These are phyloP conservation scores for Buddleja alternifolia DNA, from an alignment of 257 asterid species.

Conservation along the genomic window DNA sequence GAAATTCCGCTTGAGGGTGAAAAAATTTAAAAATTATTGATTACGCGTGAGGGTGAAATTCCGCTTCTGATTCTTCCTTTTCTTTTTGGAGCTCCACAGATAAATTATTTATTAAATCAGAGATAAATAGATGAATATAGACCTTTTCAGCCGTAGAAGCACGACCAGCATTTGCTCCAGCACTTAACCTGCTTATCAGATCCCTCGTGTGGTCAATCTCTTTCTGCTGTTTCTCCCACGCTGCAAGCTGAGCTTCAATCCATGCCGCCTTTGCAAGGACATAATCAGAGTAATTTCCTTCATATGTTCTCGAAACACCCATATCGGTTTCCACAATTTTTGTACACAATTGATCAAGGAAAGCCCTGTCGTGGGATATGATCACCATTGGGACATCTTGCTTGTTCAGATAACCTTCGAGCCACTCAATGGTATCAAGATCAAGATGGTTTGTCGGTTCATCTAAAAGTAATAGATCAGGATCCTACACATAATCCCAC, in stretches of 20 bases:
- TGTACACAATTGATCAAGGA: slow-evolving; percentile 93
- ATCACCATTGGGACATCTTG: slow-evolving; percentile 99
- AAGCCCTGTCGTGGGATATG: slow-evolving; percentile 97
- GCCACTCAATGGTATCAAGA: slow-evolving; percentile 98
- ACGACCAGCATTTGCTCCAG: slow-evolving; percentile 98
- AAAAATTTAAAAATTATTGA: too few species aligned
- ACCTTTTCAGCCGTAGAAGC: slow-evolving; percentile 99
- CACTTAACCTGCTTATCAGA: slow-evolving; percentile 79
- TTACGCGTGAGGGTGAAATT: background rate
- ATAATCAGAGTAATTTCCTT: slow-evolving; percentile 86
- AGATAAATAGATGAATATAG: background rate
- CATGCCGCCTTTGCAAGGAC: slow-evolving; percentile 73
- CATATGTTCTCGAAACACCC: slow-evolving; percentile 90
- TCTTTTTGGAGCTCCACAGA: too few species aligned
- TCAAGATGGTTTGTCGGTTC: slow-evolving; percentile 99
- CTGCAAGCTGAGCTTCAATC: slow-evolving; percentile 84
- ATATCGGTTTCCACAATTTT: slow-evolving; percentile 96
- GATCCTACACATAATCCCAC: slow-evolving; percentile 63
- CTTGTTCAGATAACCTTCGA: slow-evolving; percentile 87
- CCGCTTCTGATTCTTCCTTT: too few species aligned
- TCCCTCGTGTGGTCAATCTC: slow-evolving; percentile 86
- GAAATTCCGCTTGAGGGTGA: too few species aligned
- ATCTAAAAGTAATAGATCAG: slow-evolving; percentile 85
- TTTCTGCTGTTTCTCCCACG: slow-evolving; percentile 99
- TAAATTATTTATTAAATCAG: background rate